Evolutionary conservation across 495 filamentous ascomycete species (phyloP), one percentile per base, ranked within the genome.

Genomic region (Hyaloscypha hepaticicola): DNA sequence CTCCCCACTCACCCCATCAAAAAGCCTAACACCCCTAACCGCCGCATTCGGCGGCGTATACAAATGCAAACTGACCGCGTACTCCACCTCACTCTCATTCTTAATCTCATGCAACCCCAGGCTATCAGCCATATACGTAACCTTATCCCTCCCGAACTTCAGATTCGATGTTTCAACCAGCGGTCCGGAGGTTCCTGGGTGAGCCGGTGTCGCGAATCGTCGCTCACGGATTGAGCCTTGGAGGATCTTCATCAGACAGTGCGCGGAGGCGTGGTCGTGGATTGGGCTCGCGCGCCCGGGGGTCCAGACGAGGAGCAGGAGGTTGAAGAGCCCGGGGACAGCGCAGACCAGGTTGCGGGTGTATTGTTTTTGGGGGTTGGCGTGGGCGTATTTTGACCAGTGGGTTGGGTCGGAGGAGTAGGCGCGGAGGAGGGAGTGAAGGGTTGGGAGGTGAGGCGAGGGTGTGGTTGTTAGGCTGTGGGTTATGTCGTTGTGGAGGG

Each of bases 11-110:
- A 74, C 69, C 52, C 80, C 77, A 64, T 87, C 78, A 75, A 88
- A 96, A 69, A 90, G 82, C 64, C 87, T 79, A 71, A 89, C 93
- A 1, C 91, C 91, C 62, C 86, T 78, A 45, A 77, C 85, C 16
- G 89, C 89, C 4, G 92, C 92, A 70, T 96, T 94, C 6, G 93
- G 93, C 50, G 93, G 93, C 1, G 92, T 96, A 72, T 96, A 96
- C 51, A 97, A 74, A 77, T 97, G 93, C 51, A 97, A 77, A 34
- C 92, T 95, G 60, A 97, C 87, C 64, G 94, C 93, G 68, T 87
- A 84, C 64, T 93, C 83, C 57, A 83, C 78, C 3, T 78, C 76
- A 73, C 88, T 84, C 6, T 84, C 83, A 67, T 97, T 97, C 64
- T 85, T 85, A 38, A 97, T 89, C 12, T 85, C 82, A 73, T 97